Base-by-base conservation (phyloP, 495 filamentous ascomycete species). In the Penicillium dipodomyicola region DNA sequence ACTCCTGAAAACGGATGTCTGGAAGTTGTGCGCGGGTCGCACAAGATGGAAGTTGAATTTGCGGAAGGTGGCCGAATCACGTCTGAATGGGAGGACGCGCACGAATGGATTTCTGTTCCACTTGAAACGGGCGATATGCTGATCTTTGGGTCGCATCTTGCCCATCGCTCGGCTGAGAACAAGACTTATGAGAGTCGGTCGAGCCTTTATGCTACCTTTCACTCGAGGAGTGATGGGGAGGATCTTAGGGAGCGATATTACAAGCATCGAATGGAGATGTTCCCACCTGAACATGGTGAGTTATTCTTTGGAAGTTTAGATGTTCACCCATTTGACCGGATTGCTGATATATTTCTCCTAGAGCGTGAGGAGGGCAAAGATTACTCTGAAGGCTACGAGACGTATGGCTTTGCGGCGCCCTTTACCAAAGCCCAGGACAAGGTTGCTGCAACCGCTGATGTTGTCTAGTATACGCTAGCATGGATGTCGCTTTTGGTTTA, bases 131-230 rank as follows among this genome's bases (percentile, higher is more conserved):
- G 75, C 32, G 67, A 76, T 41, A 59, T 77, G 33, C 57, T 78
- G 3, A 60, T 78, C 7, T 77, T 78, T 44, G 73, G 74, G 3
- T 75, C 70, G 3, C 72, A 75, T 54, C 64, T 78, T 35, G 75
- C 75, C 20, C 75, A 78, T 60, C 64, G 72, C 14, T 74, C 67
- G 19, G 69, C 63, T 10, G 46, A 60, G 6, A 78, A 77, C 57
- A 67, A 61, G 30, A 76, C 68, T 3, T 51, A 58, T 12, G 66
- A 64, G 41, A 63, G 69, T 20, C 60, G 72, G 4, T 69, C 69
- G 12, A 71, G 70, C 40, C 67, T 78, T 30, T 78, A 76, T 67
- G 74, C 72, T 2, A 77, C 75, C n/a, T 78, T 76, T 54, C 68
- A 76, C 54, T 67, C 64, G 6, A 65, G 59, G 39, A 64, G 58